Percentiles rank a stretch among this genome's conserved stretches.
These are phyloP conservation scores for Heritiera littoralis DNA, from an alignment of 345 rosid genomes.

Conservation along the genomic window DNA sequence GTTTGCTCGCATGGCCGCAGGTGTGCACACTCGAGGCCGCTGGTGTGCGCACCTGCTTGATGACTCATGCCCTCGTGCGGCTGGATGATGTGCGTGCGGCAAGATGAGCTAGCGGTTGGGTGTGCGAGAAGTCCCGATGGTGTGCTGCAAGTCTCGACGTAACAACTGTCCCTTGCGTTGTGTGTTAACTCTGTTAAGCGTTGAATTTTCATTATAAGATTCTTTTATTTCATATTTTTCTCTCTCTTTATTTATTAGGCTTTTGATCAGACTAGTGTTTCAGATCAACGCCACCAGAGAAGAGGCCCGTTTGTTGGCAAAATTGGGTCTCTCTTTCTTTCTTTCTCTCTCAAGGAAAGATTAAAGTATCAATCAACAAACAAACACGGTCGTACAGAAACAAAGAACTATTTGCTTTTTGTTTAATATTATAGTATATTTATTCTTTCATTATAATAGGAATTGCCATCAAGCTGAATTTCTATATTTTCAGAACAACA, in stretches of 20 bases:
- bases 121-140: no score
- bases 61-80: no score
- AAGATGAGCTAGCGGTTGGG: no score
- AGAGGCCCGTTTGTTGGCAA: slow-evolving; percentile 25
- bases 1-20: no score
- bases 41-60: no score
- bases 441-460: background rate
- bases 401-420: slow-evolving; percentile 10
- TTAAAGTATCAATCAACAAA: slow-evolving; percentile 37
- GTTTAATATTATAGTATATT: background rate
- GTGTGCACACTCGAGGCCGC: no score
- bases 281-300: slow-evolving; percentile 16
- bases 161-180: no score
- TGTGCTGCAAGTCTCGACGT: no score
- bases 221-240: background rate
- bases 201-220: slow-evolving; percentile 25
- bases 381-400: slow-evolving; percentile 15
- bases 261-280: slow-evolving; percentile 23
- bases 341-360: slow-evolving; percentile 37
- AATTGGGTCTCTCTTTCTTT: slow-evolving; percentile 9
- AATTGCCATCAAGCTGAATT: slow-evolving; percentile 16
- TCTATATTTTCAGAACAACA: background rate
- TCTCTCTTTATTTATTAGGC: background rate
- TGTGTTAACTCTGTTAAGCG: slow-evolving; percentile 7
- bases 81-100: no score